These are phyloP conservation scores for Dothiorella sarmentorum DNA, from an alignment of 2,329 filamentous ascomycete species.

Conservation along the genomic window DNA sequence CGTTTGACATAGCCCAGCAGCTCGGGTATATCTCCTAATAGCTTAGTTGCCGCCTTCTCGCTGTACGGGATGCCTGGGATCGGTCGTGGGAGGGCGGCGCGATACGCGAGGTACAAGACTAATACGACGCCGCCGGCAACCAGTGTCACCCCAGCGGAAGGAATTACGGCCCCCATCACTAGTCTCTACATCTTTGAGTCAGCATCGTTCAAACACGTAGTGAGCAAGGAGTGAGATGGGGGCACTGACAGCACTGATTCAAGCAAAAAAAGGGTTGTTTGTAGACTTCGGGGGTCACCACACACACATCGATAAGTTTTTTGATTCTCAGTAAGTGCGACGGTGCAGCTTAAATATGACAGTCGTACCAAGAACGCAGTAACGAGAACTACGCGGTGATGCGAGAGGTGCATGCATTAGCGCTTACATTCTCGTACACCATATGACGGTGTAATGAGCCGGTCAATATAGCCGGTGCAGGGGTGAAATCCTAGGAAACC, in stretches of 20 bases:
- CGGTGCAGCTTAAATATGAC: too few species aligned
- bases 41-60: conserved; percentile 28
- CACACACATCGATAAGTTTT: background rate
- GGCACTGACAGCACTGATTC: too few species aligned
- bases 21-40: conserved; percentile 46
- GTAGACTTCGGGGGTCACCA: too few species aligned
- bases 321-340: background rate
- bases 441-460: background rate
- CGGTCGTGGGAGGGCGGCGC: conserved; percentile 39
- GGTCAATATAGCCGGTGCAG: background rate
- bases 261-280: too few species aligned
- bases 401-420: background rate
- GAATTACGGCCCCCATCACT: background rate
- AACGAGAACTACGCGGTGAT: background rate
- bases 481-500: too few species aligned
- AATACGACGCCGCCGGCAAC: conserved; percentile 8
- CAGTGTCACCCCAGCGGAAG: background rate
- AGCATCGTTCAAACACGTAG: background rate
- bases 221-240: background rate
- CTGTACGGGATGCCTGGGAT: conserved; percentile 49
- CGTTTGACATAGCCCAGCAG: conserved; percentile 37
- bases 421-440: background rate
- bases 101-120: conserved; percentile 23
- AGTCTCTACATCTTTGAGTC: background rate
- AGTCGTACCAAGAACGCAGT: background rate